phyloP scores from a whole-genome alignment of 177 flowering plant genomes.

The Vitis hybrid region DNA sequence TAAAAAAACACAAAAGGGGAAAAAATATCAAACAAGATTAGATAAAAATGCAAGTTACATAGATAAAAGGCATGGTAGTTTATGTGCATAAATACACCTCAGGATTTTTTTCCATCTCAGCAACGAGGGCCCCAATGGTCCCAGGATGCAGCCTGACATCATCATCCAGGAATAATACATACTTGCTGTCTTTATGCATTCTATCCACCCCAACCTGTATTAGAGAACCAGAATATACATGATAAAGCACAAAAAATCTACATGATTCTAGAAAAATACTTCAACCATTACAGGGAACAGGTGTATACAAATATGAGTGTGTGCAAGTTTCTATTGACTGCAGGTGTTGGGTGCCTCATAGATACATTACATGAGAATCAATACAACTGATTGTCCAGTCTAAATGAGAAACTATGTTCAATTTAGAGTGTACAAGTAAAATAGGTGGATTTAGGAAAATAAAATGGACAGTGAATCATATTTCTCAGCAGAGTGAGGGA shows the following conservation, averaged over 20 bases:
- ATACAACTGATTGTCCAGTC: too few species aligned
- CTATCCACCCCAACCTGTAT: constrained; percentile 80
- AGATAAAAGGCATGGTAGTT: background rate
- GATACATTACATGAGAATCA: too few species aligned
- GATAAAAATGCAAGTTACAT: background rate
- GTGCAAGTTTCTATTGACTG: too few species aligned
- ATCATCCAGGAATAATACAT: constrained; percentile 91
- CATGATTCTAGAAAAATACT: too few species aligned
- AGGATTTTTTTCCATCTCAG: constrained; percentile 92
- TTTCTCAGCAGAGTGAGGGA: too few species aligned
- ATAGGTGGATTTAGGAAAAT: too few species aligned
- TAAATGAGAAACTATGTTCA: too few species aligned
- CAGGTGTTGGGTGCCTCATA: too few species aligned
- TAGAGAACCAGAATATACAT: constrained; percentile 9
- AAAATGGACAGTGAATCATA: too few species aligned
- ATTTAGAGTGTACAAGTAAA: too few species aligned
- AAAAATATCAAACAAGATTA: background rate
- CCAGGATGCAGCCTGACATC: constrained; percentile 98
- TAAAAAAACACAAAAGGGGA: background rate
- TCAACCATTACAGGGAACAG: too few species aligned
- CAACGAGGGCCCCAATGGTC: constrained; percentile 83
- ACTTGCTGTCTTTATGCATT: constrained; percentile 92
- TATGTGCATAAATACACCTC: constrained; percentile 43
- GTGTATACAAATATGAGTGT: too few species aligned
- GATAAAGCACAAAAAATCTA: background rate